Evolutionary conservation across 352 stramenopile species (phyloP), one percentile per base, ranked within the genome.

Genomic region (Phytophthora tentaculata): DNA sequence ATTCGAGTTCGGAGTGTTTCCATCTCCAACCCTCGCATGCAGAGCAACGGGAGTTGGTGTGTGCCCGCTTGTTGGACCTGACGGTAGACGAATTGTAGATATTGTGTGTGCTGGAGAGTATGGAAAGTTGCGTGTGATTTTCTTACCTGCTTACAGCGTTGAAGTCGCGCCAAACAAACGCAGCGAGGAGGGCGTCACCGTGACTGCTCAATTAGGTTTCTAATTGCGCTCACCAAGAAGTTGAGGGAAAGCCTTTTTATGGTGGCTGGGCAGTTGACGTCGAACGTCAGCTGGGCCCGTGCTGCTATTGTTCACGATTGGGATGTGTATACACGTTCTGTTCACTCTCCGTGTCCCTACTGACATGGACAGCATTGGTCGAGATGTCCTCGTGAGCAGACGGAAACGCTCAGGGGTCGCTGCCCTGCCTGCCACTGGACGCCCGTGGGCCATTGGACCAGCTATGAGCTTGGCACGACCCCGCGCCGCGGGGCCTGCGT

Each of bases 301-400:
- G 47, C 35, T 14, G 26, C 32, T 57, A 56, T 16, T 64, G 28
- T 56, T 49, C 19, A 32, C 4, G 0, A 56, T 64, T 13, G 47
- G 56, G 2, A 19, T 32, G 10, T 64, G 56, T 39, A 39, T 64
- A 0, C 56, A 50, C 16, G 8, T 64, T 2, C 20, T 43, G n/a
- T 64, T 64, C 23, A 20, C 44, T 4, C 44, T 56, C 5, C 56
- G 45, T 4, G 19, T 56, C 20, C 51, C 56, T 39, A 45, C 29
- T 32, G 43, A 62, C 24, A 43, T 62, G 3, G 43, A 62, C 44
- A 62, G 55, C 24, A 62, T 26, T 10, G 56, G 44, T 0, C 35
- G 56, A 5, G 56, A 63, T 5, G 26, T 62, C n/a, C n/a, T 49
- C 14, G 47, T 55, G 9, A 53, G 56, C 17, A 45, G 29, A 13